Conservation (phyloP, 345 rosid genomes). For the Camelina hispida region DNA sequence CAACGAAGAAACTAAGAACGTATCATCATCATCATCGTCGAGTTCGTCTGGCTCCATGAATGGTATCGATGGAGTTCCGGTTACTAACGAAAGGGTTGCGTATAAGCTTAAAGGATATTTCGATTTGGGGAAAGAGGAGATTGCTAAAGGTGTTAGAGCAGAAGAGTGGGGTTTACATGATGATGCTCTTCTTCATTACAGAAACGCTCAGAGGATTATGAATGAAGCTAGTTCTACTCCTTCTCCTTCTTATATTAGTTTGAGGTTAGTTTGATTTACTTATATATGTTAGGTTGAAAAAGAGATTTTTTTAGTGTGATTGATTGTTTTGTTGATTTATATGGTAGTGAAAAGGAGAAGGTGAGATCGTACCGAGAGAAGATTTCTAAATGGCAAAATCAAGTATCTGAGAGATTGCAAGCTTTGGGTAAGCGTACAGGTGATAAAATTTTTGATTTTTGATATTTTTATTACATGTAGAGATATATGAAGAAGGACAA, state of each 20-base stretch:
- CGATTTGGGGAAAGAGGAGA: slow-evolving; percentile 86
- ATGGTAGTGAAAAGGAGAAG: slow-evolving; percentile 74
- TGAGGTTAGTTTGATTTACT: slow-evolving; percentile 49
- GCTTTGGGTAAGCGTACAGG: slow-evolving; percentile 68
- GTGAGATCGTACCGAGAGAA: slow-evolving; percentile 81
- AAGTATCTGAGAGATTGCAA: slow-evolving; percentile 85
- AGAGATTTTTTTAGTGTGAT: neutral
- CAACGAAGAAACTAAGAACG: slow-evolving; percentile 43
- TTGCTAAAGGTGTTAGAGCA: slow-evolving; percentile 75
- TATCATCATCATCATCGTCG: slow-evolving; percentile 25
- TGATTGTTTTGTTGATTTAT: slow-evolving; percentile 16
- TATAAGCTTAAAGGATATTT: slow-evolving; percentile 90
- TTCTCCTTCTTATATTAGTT: slow-evolving; percentile 73
- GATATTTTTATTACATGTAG: neutral
- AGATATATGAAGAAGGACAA: neutral
- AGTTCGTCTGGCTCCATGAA: slow-evolving; percentile 51
- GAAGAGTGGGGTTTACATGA: slow-evolving; percentile 92
- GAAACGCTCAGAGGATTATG: slow-evolving; percentile 76
- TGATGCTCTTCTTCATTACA: slow-evolving; percentile 78
- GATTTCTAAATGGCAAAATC: slow-evolving; percentile 89
- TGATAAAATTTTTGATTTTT: slow-evolving; percentile 25
- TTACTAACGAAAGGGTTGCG: slow-evolving; percentile 77
- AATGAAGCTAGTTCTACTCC: slow-evolving; percentile 69
- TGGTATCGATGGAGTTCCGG: slow-evolving; percentile 46
- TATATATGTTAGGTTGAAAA: neutral